Evolutionary conservation across 768 basidiomycete species (phyloP).

Genomic region (Rhodotorula taiwanensis): DNA sequence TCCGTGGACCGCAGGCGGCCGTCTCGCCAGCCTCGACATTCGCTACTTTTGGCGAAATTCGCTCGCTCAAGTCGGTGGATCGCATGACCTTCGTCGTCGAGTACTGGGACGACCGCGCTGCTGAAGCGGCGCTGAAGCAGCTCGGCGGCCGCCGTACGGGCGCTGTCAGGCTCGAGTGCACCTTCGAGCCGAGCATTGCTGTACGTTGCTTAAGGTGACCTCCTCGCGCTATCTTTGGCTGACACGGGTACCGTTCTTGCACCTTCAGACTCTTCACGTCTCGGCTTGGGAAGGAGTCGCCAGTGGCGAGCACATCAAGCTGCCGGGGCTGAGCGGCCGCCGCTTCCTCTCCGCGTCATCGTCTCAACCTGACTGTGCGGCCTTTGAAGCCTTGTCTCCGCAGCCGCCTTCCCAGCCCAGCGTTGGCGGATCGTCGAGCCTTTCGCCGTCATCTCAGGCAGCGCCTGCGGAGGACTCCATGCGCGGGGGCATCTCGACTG

Average conservation of each 20-base stretch:
- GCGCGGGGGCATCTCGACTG: too few species aligned
- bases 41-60: conserved; percentile 45
- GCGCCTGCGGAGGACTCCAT: too few species aligned
- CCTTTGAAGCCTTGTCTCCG: too few species aligned
- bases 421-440: too few species aligned
- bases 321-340: too few species aligned
- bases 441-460: too few species aligned
- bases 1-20: neutral
- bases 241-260: neutral
- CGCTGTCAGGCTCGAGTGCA: conserved; percentile 53
- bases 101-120: conserved; percentile 61
- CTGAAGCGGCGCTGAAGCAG: conserved; percentile 52
- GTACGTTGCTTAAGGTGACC: too few species aligned
- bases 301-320: too few species aligned
- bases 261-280: neutral
- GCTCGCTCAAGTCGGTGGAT: conserved; percentile 37
- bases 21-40: conserved; percentile 34
- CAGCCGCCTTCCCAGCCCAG: too few species aligned
- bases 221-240: neutral
- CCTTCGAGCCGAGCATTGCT: conserved; percentile 44
- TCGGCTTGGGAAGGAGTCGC: too few species aligned
- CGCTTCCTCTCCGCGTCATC: too few species aligned
- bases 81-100: conserved; percentile 55
- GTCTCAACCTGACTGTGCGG: too few species aligned
- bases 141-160: conserved; percentile 53